Conservation (phyloP, 345 rosid genomes). For the Arabidopsis thaliana region TAIR10.1 NC_003075.7:14658001-14658500, state of each 20-base stretch:
- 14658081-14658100: constrained; percentile 93
- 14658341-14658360: constrained; percentile 76
- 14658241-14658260: constrained; percentile 92
- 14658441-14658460: constrained; percentile 59
- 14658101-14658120: constrained; percentile 91
- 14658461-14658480: constrained; percentile 89
- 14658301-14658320: constrained; percentile 77
- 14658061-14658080: constrained; percentile 96
- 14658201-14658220: constrained; percentile 8
- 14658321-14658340: constrained; percentile 88
- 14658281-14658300: constrained; percentile 79
- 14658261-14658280: constrained; percentile 94
- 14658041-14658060: constrained; percentile 93
- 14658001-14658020: constrained; percentile 95
- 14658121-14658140: constrained; percentile 85
- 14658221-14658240: constrained; percentile 77
- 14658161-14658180: not conserved
- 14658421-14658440: constrained; percentile 57
- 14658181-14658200: not conserved
- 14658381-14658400: constrained; percentile 75
- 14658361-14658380: constrained; percentile 78
- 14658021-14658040: constrained; percentile 90
- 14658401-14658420: constrained; percentile 66
- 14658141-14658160: constrained; percentile 60
- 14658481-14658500: constrained; percentile 64